phyloP scores from a whole-genome alignment of 2,329 filamentous ascomycete genomes.

The Penicillium digitatum region DNA sequence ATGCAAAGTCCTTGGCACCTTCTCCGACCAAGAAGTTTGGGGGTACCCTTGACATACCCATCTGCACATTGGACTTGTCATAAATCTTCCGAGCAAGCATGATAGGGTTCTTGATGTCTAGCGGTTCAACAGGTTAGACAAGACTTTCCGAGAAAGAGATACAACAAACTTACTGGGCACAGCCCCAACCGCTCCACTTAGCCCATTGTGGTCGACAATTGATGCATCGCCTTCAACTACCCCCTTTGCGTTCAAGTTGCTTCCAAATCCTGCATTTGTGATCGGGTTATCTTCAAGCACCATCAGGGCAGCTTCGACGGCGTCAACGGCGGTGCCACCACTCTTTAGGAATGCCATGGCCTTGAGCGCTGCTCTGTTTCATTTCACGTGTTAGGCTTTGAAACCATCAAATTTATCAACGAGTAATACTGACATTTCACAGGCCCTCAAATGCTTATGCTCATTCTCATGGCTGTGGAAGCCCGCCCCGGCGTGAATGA shows the following conservation, averaged over 20 bases:
- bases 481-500: slow-evolving; percentile 91
- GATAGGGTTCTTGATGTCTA: slow-evolving; percentile 78
- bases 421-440: slow-evolving; percentile 67
- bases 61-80: slow-evolving; percentile 67
- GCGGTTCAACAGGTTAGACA: slow-evolving; percentile 4
- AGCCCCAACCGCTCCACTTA: slow-evolving; percentile 89
- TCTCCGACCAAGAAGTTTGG: slow-evolving; percentile 86
- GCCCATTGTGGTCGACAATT: slow-evolving; percentile 82
- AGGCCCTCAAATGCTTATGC: slow-evolving; percentile 75
- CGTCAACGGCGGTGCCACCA: slow-evolving; percentile 78
- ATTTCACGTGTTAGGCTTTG: neutral
- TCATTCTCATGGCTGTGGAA: slow-evolving; percentile 90
- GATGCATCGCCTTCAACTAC: slow-evolving; percentile 92
- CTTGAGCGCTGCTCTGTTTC: slow-evolving; percentile 68
- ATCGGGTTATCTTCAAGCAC: slow-evolving; percentile 90
- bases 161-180: slow-evolving; percentile 66
- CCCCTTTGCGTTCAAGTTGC: slow-evolving; percentile 87
- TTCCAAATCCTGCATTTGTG: slow-evolving; percentile 94
- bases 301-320: slow-evolving; percentile 82
- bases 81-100: slow-evolving; percentile 78
- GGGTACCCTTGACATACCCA: slow-evolving; percentile 84
- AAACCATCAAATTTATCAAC: neutral
- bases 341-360: slow-evolving; percentile 76
- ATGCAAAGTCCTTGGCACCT: slow-evolving; percentile 82
- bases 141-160: neutral